Evolutionary conservation across 768 basidiomycete genomes (phyloP).

Genomic region (Agaricus subrufescens): DNA sequence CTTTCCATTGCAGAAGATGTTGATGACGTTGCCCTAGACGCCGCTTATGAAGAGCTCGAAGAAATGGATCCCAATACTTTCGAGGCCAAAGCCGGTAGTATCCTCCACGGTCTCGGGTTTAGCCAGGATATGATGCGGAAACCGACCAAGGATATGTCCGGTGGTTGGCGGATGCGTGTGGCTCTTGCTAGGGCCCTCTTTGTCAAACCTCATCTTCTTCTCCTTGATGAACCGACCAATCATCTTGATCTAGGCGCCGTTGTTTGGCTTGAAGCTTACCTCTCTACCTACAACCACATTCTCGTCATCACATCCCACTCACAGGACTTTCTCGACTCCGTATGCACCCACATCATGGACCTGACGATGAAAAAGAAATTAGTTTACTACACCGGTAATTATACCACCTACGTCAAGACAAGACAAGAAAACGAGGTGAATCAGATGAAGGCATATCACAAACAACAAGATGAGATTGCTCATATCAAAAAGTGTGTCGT

Average conservation of each 20-base stretch:
- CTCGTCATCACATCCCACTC: conserved; percentile 97
- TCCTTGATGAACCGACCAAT: conserved; percentile 92
- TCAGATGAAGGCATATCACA: conserved; percentile 98
- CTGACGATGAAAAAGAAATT: conserved; percentile 89
- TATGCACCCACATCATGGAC: conserved; percentile 99
- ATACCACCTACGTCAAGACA: conserved; percentile 95
- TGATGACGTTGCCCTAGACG: conserved; percentile 84
- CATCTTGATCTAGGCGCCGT: conserved; percentile 97
- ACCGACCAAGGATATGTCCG: conserved; percentile 97
- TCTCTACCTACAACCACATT: conserved; percentile 98
- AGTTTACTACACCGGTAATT: conserved; percentile 94
- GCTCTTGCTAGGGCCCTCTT: conserved; percentile 94
- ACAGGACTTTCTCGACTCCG: conserved; percentile 98
- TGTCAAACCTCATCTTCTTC: conserved; percentile 90
- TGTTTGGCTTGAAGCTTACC: conserved; percentile 98
- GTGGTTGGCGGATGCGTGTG: conserved; percentile 99
- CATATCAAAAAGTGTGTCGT: conserved; percentile 90
- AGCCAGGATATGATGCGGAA: conserved; percentile 87
- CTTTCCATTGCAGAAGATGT: conserved; percentile 85
- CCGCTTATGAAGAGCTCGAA: conserved; percentile 93
- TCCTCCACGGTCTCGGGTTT: conserved; percentile 98
- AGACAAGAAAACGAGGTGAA: conserved; percentile 98
- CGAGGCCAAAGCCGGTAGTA: conserved; percentile 92
- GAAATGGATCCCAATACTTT: conserved; percentile 95
- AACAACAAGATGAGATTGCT: conserved; percentile 97